Conservation (phyloP, 2,329 filamentous ascomycete species). For the Xylaria sp. region DNA sequence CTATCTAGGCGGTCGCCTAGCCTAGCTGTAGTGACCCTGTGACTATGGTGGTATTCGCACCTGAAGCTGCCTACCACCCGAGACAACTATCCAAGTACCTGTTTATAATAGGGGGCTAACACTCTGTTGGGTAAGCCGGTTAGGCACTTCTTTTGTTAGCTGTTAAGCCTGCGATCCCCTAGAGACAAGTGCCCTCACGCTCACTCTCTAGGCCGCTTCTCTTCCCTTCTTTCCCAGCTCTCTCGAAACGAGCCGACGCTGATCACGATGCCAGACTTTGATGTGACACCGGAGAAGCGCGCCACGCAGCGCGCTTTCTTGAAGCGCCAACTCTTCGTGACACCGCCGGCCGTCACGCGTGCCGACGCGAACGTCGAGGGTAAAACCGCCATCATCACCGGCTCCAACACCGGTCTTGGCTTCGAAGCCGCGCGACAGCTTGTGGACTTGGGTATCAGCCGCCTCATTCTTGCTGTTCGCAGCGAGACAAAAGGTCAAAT, state of each 20-base stretch:
- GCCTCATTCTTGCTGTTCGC: constrained; percentile 51
- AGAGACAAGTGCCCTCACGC: too few species aligned
- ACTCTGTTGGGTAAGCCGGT: too few species aligned
- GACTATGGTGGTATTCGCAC: too few species aligned
- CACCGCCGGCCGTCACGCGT: background rate
- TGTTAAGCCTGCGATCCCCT: too few species aligned
- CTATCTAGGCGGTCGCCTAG: too few species aligned
- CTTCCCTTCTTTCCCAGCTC: background rate
- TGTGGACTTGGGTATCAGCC: constrained; percentile 44
- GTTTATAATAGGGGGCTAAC: too few species aligned
- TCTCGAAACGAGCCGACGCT: background rate
- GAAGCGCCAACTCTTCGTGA: background rate
- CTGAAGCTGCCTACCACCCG: too few species aligned
- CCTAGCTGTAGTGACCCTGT: too few species aligned
- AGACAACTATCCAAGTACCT: too few species aligned
- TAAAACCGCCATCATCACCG: constrained; percentile 47
- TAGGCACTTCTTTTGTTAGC: too few species aligned
- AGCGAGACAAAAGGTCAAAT: constrained; percentile 45
- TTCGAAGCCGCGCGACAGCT: constrained; percentile 50
- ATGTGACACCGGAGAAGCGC: background rate
- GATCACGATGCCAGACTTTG: background rate
- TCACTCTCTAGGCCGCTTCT: too few species aligned
- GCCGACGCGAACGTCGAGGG: constrained; percentile 19
- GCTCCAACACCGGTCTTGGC: constrained; percentile 50
- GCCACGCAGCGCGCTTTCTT: background rate